phyloP scores from a whole-genome alignment of 2,329 filamentous ascomycete genomes.

The Sclerotinia glacialis region DNA sequence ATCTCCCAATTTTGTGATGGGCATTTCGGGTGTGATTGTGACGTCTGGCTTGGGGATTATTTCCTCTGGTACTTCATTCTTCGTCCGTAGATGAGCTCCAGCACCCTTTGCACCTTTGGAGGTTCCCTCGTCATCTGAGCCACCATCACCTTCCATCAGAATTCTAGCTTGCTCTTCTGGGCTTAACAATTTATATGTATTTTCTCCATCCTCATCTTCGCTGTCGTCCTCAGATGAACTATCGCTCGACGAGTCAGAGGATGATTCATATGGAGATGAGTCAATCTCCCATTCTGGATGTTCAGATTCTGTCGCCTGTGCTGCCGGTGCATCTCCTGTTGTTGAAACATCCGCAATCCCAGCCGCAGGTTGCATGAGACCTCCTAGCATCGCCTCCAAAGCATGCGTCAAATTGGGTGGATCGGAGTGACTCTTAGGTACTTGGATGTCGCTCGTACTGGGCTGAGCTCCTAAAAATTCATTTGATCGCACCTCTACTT shows the following conservation, averaged over 20 bases:
- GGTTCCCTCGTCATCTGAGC: slow-evolving; percentile 71
- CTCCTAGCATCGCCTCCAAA: slow-evolving; percentile 36
- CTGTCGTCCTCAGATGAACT: slow-evolving; percentile 53
- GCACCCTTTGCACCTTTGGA: slow-evolving; percentile 44
- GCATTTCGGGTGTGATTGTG: slow-evolving; percentile 71
- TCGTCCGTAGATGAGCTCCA: slow-evolving; percentile 63
- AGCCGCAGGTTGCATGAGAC: slow-evolving; percentile 26
- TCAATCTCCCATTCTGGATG: slow-evolving; percentile 83
- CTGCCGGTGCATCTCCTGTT: not conserved
- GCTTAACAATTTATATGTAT: slow-evolving; percentile 69
- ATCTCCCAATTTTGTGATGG: slow-evolving; percentile 70
- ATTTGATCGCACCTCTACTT: not conserved
- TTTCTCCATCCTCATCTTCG: slow-evolving; percentile 52
- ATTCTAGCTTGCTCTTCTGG: slow-evolving; percentile 81
- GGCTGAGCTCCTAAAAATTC: not conserved
- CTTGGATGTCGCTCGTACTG: not conserved
- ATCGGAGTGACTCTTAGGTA: slow-evolving; percentile 9
- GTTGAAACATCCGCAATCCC: not conserved
- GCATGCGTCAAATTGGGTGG: slow-evolving; percentile 33
- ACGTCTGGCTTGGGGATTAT: slow-evolving; percentile 72
- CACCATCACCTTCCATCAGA: slow-evolving; percentile 78
- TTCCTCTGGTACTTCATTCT: slow-evolving; percentile 72
- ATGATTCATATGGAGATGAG: slow-evolving; percentile 72
- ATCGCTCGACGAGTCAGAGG: slow-evolving; percentile 54
- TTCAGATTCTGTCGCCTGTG: slow-evolving; percentile 33